Percentiles rank a stretch among this genome's conserved stretches.
Conservation (phyloP, 2,329 filamentous ascomycete species). For the Helicocarpus griseus region DNA sequence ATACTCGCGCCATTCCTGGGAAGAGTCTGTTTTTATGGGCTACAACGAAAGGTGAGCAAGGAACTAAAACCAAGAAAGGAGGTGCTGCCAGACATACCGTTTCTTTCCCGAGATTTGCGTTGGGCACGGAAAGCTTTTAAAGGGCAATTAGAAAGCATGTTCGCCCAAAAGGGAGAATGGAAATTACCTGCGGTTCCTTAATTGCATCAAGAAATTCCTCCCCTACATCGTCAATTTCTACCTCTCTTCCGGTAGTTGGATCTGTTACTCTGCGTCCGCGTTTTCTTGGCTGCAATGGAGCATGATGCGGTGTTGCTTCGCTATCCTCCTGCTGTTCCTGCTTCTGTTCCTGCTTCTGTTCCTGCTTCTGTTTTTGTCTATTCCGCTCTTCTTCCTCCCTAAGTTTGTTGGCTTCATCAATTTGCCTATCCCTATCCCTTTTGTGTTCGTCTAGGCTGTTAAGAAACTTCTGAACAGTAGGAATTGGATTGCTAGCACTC, state of each 20-base stretch:
- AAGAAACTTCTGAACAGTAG: conserved; percentile 78
- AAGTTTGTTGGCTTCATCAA: conserved; percentile 49
- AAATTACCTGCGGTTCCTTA: conserved; percentile 57
- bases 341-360: conserved; percentile 25
- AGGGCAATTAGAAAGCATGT: conserved; percentile 4
- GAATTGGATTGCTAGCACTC: conserved; percentile 72
- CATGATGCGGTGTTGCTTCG: conserved; percentile 38
- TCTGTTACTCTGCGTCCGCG: conserved; percentile 62
- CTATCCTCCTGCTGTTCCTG: conserved; percentile 19
- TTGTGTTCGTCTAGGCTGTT: conserved; percentile 71
- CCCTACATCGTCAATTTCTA: conserved; percentile 75
- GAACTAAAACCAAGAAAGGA: conserved; percentile 3
- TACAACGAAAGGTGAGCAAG: conserved; percentile 16
- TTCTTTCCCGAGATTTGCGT: conserved; percentile 71
- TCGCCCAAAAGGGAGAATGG: neutral
- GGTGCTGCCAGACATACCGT: conserved; percentile 38
- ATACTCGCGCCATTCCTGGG: conserved; percentile 70
- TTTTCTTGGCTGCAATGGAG: conserved; percentile 33
- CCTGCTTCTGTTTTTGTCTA: conserved; percentile 15
- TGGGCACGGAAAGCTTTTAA: conserved; percentile 61
- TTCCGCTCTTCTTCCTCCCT: conserved; percentile 24
- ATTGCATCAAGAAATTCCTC: conserved; percentile 59
- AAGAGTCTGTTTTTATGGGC: conserved; percentile 59
- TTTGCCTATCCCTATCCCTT: conserved; percentile 58
- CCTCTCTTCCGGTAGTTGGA: conserved; percentile 75